Evolutionary conservation across 208 protist species (phyloP), one percentile per base, ranked within the genome.

Genomic region (Leishmania guyanensis): DNA sequence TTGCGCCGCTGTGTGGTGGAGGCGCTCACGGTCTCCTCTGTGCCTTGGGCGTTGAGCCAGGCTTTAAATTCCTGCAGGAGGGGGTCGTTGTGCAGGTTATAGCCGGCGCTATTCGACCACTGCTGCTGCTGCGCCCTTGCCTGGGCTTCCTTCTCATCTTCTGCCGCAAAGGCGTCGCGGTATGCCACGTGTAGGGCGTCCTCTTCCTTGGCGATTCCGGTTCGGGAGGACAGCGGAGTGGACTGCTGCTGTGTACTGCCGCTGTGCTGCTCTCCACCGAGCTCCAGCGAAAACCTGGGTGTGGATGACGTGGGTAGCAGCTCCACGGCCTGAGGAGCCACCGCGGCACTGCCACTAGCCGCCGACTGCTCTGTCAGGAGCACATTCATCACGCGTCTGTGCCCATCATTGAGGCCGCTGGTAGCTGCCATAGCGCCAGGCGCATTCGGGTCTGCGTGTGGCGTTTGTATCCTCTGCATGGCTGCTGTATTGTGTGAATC

Each of bases 131-230:
- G 26, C 33, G 71, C 12, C 9, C 50, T 29, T 75, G n/a, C 33
- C 50, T 60, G 12, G 29, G 51, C 4, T n/a, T 54, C 71, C n/a
- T 9, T n/a, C 8, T 36, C 71, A 5, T 54, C 71, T 20, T 22
- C 29, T 75, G 22, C 48, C 17, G 75, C 64, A 26, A 87, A 83
- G 48, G 69, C 81, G 68, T 85, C 75, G 56, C 81, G 84, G 76
- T 87, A 87, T 5, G 78, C 80, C 46, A 78, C 69, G 68, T 79
- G 83, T 75, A 87, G 76, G 26, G 71, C 81, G 5, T 65, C 86
- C 29, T 89, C 86, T 36, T 84, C 68, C 48, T 73, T 72, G 22
- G 75, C 83, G n/a, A 85, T 70, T 51, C 78, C 75, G 22, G 75
- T 53, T n/a, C 77, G 56, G 20, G 81, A 10, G 36, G 79, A 80